Percentiles rank a stretch among this genome's conserved stretches.
Evolutionary conservation across 2,329 filamentous ascomycete genomes (phyloP).

Genomic region (Claviceps purpurea): DNA sequence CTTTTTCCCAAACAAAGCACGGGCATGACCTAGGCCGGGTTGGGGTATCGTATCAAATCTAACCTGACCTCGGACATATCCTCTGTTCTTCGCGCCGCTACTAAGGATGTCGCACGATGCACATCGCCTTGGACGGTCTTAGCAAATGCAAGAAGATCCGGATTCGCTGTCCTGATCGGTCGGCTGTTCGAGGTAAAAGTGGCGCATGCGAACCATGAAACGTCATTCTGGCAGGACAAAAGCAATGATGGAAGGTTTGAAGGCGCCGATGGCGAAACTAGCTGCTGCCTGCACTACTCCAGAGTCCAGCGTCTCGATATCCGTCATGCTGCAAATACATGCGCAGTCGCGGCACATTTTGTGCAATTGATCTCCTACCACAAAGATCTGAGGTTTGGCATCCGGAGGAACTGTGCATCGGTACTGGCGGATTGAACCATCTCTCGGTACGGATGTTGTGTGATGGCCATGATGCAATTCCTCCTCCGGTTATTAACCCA

Average conservation of each 20-base stretch:
- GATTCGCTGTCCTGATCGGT: constrained; percentile 20
- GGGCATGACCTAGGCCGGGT: constrained; percentile 12
- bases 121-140: constrained; percentile 19
- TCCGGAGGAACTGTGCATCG: constrained; percentile 13
- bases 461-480: constrained; percentile 10
- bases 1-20: constrained; percentile 8
- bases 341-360: constrained; percentile 19
- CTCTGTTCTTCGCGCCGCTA: constrained; percentile 17
- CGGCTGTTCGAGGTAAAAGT: constrained; percentile 23
- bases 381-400: constrained; percentile 16
- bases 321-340: constrained; percentile 13
- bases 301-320: constrained; percentile 19
- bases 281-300: constrained; percentile 13
- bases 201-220: constrained; percentile 10
- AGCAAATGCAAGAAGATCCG: constrained; percentile 19
- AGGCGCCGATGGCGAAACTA: background rate
- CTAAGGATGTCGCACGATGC: constrained; percentile 16
- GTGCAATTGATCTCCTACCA: constrained; percentile 17
- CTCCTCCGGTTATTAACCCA: constrained; percentile 11
- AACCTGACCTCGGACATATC: constrained; percentile 14
- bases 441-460: constrained; percentile 11
- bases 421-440: constrained; percentile 17
- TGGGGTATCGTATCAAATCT: constrained; percentile 16
- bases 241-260: background rate
- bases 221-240: background rate